phyloP scores from a whole-genome alignment of 768 basidiomycete genomes.

The Termitomyces sp. region DNA sequence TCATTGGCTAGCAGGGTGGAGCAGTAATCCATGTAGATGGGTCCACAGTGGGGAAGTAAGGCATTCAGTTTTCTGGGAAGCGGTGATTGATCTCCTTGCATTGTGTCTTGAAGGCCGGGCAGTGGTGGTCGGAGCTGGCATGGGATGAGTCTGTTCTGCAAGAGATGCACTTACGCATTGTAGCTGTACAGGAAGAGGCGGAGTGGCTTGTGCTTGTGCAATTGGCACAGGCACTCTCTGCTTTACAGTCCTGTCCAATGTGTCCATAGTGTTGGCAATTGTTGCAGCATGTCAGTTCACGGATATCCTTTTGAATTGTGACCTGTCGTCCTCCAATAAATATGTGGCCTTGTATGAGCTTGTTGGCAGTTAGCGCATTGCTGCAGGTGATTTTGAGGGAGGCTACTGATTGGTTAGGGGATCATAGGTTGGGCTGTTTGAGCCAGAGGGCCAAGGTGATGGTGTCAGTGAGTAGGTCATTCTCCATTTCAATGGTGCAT shows the following conservation, averaged over 20 bases:
- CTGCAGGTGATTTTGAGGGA: not conserved
- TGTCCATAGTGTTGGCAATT: not conserved
- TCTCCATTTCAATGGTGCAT: no score
- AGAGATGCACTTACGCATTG: no score
- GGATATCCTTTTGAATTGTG: not conserved
- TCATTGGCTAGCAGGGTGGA: no score
- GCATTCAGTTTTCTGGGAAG: no score
- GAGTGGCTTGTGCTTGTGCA: not conserved
- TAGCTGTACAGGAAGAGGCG: no score
- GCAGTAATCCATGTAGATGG: no score
- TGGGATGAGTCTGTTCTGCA: not conserved
- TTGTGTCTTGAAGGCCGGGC: no score
- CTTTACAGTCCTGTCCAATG: not conserved
- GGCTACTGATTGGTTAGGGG: not conserved
- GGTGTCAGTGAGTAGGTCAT: no score
- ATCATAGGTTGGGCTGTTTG: not conserved
- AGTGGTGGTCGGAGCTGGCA: not conserved
- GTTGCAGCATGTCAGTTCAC: not conserved
- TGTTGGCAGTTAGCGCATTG: not conserved
- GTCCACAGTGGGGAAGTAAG: no score
- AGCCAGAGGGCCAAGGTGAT: not conserved
- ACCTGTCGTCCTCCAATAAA: not conserved
- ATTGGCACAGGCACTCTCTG: not conserved
- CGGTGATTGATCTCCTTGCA: no score
- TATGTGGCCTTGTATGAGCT: accelerated